These are phyloP conservation scores for Penicillium sclerotigenum DNA, from an alignment of 2,329 filamentous ascomycete species.

Conservation along the genomic window DNA sequence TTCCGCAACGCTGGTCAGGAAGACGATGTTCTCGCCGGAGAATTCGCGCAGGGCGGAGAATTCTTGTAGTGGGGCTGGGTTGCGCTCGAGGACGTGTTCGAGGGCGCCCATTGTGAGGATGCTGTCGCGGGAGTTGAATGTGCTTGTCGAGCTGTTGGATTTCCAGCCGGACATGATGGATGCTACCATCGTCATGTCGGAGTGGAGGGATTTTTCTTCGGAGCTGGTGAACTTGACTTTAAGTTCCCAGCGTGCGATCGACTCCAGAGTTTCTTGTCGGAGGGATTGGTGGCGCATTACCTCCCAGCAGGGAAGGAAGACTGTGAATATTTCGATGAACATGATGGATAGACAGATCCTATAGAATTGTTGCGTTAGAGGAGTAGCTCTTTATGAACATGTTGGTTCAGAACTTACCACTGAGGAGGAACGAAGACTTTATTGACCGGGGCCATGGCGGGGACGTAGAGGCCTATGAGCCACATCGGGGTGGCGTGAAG, in stretches of 20 bases:
- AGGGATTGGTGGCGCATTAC: conserved; percentile 42
- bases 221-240: conserved; percentile 28
- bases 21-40: conserved; percentile 69
- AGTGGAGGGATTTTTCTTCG: conserved; percentile 29
- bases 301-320: conserved; percentile 62
- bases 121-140: conserved; percentile 42
- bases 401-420: conserved; percentile 37
- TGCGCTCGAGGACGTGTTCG: conserved; percentile 57
- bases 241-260: conserved; percentile 39
- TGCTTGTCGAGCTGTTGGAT: conserved; percentile 41
- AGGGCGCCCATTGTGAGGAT: conserved; percentile 61
- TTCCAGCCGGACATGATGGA: conserved; percentile 29
- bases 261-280: conserved; percentile 35
- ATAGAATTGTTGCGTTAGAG: neutral
- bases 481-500: conserved; percentile 66
- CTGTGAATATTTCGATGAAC: conserved; percentile 61
- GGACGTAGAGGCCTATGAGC: conserved; percentile 56
- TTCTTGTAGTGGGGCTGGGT: conserved; percentile 58
- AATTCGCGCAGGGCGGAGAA: conserved; percentile 66
- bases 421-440: conserved; percentile 58
- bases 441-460: conserved; percentile 53
- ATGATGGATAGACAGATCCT: conserved; percentile 58
- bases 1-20: conserved; percentile 56
- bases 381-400: neutral
- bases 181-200: conserved; percentile 29